Conservation (phyloP, 345 rosid genomes). For the Draba incana region DNA sequence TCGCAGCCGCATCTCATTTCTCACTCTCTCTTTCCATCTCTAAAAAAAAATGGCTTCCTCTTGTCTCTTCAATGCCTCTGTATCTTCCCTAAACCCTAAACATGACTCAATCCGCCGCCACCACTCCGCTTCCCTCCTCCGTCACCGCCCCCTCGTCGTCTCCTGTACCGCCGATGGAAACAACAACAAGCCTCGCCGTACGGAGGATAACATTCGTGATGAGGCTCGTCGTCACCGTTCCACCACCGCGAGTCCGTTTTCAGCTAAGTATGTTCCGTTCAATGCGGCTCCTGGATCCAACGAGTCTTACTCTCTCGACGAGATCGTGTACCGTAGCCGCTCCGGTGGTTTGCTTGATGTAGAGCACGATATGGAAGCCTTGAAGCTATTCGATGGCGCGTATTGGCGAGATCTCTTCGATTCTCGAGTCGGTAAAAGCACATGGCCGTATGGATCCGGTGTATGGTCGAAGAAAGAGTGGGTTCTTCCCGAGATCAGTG, state of each 20-base stretch:
- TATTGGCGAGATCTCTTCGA: constrained; percentile 82
- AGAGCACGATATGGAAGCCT: constrained; percentile 76
- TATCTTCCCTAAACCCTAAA: constrained; percentile 42
- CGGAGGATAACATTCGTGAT: constrained; percentile 59
- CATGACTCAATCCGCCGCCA: constrained; percentile 40
- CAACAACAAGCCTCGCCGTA: constrained; percentile 47
- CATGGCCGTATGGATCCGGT: constrained; percentile 90
- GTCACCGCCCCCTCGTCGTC: constrained; percentile 32
- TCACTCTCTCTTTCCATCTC: constrained; percentile 18
- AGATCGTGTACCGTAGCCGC: constrained; percentile 82
- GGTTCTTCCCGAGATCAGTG: constrained; percentile 83
- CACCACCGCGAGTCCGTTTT: constrained; percentile 44
- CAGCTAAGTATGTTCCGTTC: constrained; percentile 84
- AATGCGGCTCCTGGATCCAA: constrained; percentile 53
- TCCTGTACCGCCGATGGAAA: constrained; percentile 43
- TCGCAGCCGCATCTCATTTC: constrained; percentile 45
- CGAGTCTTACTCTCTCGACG: constrained; percentile 83
- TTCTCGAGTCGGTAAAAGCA: constrained; percentile 81
- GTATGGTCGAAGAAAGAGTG: constrained; percentile 95
- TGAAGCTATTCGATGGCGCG: constrained; percentile 65
- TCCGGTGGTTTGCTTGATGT: constrained; percentile 86
- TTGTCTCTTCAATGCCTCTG: constrained; percentile 41
- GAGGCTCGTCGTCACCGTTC: constrained; percentile 70
- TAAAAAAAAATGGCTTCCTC: constrained; percentile 46
- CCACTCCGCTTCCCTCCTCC: constrained; percentile 19